A percentile compares a stretch with the other conserved stretches of the same genome.
Evolutionary conservation across 192 early-diverging fungal genomes (phyloP).

Genomic region (Kickxella alabastrina): DNA sequence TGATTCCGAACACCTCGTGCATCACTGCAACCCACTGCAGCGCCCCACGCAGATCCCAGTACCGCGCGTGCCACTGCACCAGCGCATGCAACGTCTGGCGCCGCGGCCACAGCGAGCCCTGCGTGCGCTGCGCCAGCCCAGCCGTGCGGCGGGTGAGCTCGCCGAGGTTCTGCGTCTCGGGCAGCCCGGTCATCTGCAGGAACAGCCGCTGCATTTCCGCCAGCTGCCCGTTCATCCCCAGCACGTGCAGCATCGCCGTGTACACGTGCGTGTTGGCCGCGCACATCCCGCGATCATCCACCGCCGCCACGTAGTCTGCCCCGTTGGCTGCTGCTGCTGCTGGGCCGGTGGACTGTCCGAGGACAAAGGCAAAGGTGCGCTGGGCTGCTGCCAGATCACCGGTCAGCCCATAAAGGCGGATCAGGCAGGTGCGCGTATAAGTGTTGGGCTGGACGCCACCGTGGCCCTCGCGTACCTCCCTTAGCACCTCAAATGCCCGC

Average conservation of each 20-base stretch:
- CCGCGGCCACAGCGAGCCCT: background rate
- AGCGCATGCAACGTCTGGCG: slow-evolving; percentile 26
- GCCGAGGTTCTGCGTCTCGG: background rate
- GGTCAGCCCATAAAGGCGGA: slow-evolving; percentile 21
- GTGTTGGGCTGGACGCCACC: slow-evolving; percentile 18
- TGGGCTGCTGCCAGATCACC: slow-evolving; percentile 29
- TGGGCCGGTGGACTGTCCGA: background rate
- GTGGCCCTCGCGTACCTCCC: slow-evolving; percentile 4
- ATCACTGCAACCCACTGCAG: slow-evolving; percentile 15
- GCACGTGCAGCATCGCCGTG: slow-evolving; percentile 38
- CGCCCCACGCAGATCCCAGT: slow-evolving; percentile 36
- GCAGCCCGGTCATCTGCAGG: background rate
- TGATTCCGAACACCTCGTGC: slow-evolving; percentile 4
- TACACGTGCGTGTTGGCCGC: slow-evolving; percentile 5
- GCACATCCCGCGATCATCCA: background rate
- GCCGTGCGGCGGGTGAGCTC: background rate
- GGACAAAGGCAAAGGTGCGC: slow-evolving; percentile 10
- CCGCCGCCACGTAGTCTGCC: background rate
- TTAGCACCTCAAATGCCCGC: slow-evolving; percentile 14
- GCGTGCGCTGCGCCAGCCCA: background rate
- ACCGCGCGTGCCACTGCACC: slow-evolving; percentile 37
- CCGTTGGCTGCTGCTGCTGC: background rate
- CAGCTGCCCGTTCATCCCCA: slow-evolving; percentile 42
- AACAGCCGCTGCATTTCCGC: slow-evolving; percentile 35
- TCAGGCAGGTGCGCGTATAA: slow-evolving; percentile 9